Evolutionary conservation across 495 filamentous ascomycete genomes (phyloP), one percentile per base, ranked within the genome.

Genomic region (Polyplosphaeria fusca): DNA sequence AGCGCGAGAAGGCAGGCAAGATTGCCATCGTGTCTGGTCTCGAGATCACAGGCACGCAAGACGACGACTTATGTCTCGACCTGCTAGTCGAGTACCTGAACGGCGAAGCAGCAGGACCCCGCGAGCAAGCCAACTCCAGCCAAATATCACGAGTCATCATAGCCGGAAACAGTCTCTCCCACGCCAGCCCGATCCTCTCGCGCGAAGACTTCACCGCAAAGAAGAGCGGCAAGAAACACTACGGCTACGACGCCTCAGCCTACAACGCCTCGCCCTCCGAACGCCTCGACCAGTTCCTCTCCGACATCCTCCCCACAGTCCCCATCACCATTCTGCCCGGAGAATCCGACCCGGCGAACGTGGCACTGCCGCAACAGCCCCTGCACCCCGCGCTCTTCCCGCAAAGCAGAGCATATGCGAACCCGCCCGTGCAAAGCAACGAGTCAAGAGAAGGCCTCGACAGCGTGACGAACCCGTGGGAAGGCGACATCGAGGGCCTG

Each of bases 1-100:
- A 68, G 37, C 44, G 60, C 26, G 41, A 42, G 18, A 63, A 41
- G 27, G 47, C 54, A 2, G 70, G 69, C 19, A 75, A 95, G 64
- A 82, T 97, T 41, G 94, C 90, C 14, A 83, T 99, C 59, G 82
- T 96, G 13, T 94, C 89, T 40, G 94, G 94, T 1, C 78, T 99
- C 0, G 83, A 81, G 2, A 89, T 99, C 56, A 87, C 82, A 18
- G 88, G 88, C 14, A 80, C 78, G 18, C 80, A 86, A 45, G 74
- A 77, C 16, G 83, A 81, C 16, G 86, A 94, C 66, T 74, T 93
- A 19, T 73, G 85, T 18, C 75, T 91, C 19, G 86, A 88, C 54
- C 79, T 99, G 3, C 74, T 99, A 23, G 76, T 84, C 30, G 91
- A 97, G 67, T 97, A 85, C 70, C 81, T 99, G 1, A 78, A 94